These are phyloP conservation scores for Arthrobotrys pseudoclavata DNA, from an alignment of 2,329 filamentous ascomycete species.

Conservation along the genomic window DNA sequence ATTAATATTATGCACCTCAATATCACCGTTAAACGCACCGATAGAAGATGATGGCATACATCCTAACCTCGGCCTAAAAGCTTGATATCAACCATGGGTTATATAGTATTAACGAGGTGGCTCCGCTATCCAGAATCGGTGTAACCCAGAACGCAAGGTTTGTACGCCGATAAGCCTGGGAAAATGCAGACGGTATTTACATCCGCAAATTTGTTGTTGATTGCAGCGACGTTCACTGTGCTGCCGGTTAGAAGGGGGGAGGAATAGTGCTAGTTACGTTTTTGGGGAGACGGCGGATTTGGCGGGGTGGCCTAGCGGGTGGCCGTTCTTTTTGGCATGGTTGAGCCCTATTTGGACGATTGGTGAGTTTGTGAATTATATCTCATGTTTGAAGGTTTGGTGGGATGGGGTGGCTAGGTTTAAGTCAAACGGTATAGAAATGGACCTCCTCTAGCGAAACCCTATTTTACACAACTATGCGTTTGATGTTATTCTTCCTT, in stretches of 20 bases:
- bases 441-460: no score
- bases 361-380: constrained; percentile 60
- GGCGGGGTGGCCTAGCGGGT: constrained; percentile 72
- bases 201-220: constrained; percentile 72
- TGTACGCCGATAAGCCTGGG: constrained; percentile 60
- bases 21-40: neutral
- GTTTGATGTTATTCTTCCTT: no score
- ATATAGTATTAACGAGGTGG: no score
- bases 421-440: constrained; percentile 12
- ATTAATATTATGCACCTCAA: constrained; percentile 12
- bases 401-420: no score
- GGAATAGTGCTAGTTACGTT: constrained; percentile 69
- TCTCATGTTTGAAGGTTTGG: neutral
- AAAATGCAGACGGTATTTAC: constrained; percentile 73
- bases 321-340: constrained; percentile 74
- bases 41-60: neutral
- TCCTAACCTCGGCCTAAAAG: neutral
- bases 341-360: constrained; percentile 75
- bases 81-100: neutral
- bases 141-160: constrained; percentile 35
- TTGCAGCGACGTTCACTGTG: constrained; percentile 72
- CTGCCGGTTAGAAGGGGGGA: constrained; percentile 67
- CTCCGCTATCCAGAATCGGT: constrained; percentile 7
- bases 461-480: no score
- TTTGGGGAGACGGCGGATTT: constrained; percentile 72